These are phyloP conservation scores for Pleurotus platypus DNA, from an alignment of 768 basidiomycete genomes.

Conservation along the genomic window DNA sequence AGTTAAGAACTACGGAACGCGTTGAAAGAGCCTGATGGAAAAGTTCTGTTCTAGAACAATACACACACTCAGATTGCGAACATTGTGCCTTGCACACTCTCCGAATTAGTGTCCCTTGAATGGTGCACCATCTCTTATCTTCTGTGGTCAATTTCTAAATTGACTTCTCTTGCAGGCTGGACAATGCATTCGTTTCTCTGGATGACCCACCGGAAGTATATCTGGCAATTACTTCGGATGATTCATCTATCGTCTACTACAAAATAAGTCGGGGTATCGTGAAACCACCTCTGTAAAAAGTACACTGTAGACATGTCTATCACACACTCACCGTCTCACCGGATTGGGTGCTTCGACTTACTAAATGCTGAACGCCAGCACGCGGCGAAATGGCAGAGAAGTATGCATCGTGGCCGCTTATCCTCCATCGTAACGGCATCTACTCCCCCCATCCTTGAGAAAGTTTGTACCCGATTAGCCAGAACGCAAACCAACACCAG, in stretches of 20 bases:
- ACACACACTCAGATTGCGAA: neutral
- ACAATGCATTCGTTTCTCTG: constrained; percentile 51
- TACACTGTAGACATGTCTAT: neutral
- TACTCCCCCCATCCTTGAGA: neutral
- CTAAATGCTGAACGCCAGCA: neutral
- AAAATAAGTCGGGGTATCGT: constrained; percentile 75
- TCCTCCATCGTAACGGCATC: neutral
- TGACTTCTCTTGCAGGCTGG: constrained; percentile 39
- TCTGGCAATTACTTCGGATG: constrained; percentile 70
- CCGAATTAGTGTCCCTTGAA: neutral
- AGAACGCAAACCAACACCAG: neutral
- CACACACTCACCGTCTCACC: neutral
- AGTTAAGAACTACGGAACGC: constrained; percentile 9
- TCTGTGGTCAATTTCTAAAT: neutral
- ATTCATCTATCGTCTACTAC: constrained; percentile 84
- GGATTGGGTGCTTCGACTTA: neutral
- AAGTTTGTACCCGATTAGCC: neutral
- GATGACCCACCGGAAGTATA: constrained; percentile 47
- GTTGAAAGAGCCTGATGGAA: neutral
- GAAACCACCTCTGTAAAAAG: constrained; percentile 56
- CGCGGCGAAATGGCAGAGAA: neutral
- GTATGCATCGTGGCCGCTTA: neutral
- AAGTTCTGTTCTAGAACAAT: neutral
- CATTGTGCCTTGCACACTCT: constrained; percentile 1
- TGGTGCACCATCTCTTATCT: neutral